A percentile compares a stretch with the other conserved stretches of the same genome.
Evolutionary conservation across 495 filamentous ascomycete genomes (phyloP).

Genomic region (Astrothelium subdiscretum): DNA sequence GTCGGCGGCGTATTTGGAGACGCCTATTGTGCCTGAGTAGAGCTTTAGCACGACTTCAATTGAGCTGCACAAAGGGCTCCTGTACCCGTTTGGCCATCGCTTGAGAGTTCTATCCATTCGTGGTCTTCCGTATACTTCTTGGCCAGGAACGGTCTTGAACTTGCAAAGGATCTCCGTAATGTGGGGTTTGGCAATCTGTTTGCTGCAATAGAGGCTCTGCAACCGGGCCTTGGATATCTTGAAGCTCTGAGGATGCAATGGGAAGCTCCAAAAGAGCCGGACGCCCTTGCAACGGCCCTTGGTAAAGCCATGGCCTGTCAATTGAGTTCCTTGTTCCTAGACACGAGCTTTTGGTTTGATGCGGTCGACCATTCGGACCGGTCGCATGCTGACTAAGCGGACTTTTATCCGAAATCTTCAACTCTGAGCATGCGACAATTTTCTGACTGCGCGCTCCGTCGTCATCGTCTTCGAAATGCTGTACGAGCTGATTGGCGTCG

Average conservation of each 20-base stretch:
- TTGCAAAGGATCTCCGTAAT: constrained; percentile 8
- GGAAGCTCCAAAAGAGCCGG: neutral
- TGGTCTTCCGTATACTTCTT: constrained; percentile 96
- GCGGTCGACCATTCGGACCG: no score
- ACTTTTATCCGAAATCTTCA: neutral
- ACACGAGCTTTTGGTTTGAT: neutral
- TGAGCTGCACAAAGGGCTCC: neutral
- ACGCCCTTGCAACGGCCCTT: neutral
- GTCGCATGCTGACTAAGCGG: neutral
- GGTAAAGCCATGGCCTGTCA: neutral
- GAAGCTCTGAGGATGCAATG: neutral
- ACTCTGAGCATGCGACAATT: neutral
- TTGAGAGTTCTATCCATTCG: constrained; percentile 88
- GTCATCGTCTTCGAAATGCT: constrained; percentile 50
- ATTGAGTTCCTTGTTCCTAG: neutral
- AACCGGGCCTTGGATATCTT: neutral
- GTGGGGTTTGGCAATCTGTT: neutral
- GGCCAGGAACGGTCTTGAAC: constrained; percentile 21
- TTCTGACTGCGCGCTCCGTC: neutral
- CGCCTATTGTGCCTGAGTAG: constrained; percentile 61
- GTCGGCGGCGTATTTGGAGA: constrained; percentile 81
- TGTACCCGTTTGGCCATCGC: constrained; percentile 55
- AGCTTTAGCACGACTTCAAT: constrained; percentile 1
- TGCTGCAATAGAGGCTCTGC: neutral
- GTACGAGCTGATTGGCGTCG: constrained; percentile 94